Base-by-base conservation (phyloP, 2,329 filamentous ascomycete genomes). In the Alternaria gansuensis region DNA sequence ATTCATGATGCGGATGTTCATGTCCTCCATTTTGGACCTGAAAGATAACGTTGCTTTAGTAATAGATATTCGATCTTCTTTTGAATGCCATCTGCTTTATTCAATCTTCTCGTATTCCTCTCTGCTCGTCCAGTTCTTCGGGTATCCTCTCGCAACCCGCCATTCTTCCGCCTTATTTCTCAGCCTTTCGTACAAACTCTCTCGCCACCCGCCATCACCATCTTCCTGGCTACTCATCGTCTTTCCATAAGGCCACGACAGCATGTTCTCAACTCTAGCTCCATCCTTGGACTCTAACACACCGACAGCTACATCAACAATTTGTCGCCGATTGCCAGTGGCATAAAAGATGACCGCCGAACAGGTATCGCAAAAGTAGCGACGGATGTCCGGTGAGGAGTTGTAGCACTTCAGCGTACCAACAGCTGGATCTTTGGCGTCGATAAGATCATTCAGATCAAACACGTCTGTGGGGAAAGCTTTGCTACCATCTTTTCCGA, bases 291-390 rank as follows among this genome's bases (percentile, higher is more conserved):
- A 70, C n/a, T 80, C 70, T 2, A 85, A 51, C 4, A 84, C 56
- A 0, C 82, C 83, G 3, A 83, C 61, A 0, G 81, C 78, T 1
- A 85, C 54, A 43, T 84, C 80, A 0, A 83, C 69, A 7, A 81
- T 59, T 0, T 79, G 72, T 0, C 78, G 73, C 2, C 79, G 70
- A 4, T 75, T 67, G 14, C 82, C 78, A 0, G 66, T 67, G 0
- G 78, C 75, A 56, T 82, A 85, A 54, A 85, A 84, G 0, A 84
- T 73, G 10, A 64, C 71, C 0, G 83, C 82, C 0, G 81, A 82
- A 69, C 83, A 85, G 1, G 62, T 72, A 0, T 76, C 77, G 68
- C 83, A 85, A 59, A 82, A 84, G 58, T 83, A 84, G 1, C 83
- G 71, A 54, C 82, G 77, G 0, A 83, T 80, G 13, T 76, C 77